Conservation (phyloP, 2,329 filamentous ascomycete genomes). For the Pyrenochaeta sp. region DNA sequence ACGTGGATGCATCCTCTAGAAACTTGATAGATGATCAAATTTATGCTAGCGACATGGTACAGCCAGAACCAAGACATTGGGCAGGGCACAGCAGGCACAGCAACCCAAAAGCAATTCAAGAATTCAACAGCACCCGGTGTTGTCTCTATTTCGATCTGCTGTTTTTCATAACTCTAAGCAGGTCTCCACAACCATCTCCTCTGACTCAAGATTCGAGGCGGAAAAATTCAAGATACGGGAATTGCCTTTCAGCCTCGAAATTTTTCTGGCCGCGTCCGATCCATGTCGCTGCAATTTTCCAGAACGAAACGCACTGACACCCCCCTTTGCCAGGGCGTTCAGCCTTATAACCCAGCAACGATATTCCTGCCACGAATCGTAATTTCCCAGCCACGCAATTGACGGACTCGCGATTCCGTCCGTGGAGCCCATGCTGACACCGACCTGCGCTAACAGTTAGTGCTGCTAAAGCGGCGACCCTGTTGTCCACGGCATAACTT, state of each 20-base stretch:
- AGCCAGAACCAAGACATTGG: too few species aligned
- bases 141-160: neutral
- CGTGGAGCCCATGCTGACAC: slow-evolving; percentile 14
- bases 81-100: neutral
- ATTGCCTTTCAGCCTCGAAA: slow-evolving; percentile 15
- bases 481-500: slow-evolving; percentile 30
- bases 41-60: slow-evolving; percentile 6
- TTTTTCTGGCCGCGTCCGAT: slow-evolving; percentile 19
- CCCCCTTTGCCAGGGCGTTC: slow-evolving; percentile 25
- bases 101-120: slow-evolving; percentile 11
- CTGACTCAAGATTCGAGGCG: neutral
- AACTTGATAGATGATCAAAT: slow-evolving; percentile 4
- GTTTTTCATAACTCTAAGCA: neutral
- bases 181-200: neutral
- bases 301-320: slow-evolving; percentile 27
- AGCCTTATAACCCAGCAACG: slow-evolving; percentile 20
- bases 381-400: slow-evolving; percentile 22
- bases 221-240: slow-evolving; percentile 5
- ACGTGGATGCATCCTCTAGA: slow-evolving; percentile 1
- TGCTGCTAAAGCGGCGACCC: slow-evolving; percentile 7
- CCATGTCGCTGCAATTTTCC: slow-evolving; percentile 28
- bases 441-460: slow-evolving; percentile 9
- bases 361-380: slow-evolving; percentile 15
- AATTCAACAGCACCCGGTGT: slow-evolving; percentile 5
- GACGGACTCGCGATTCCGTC: slow-evolving; percentile 10